phyloP scores from a whole-genome alignment of 2,329 filamentous ascomycete genomes.

The Fusarium nygamai region DNA sequence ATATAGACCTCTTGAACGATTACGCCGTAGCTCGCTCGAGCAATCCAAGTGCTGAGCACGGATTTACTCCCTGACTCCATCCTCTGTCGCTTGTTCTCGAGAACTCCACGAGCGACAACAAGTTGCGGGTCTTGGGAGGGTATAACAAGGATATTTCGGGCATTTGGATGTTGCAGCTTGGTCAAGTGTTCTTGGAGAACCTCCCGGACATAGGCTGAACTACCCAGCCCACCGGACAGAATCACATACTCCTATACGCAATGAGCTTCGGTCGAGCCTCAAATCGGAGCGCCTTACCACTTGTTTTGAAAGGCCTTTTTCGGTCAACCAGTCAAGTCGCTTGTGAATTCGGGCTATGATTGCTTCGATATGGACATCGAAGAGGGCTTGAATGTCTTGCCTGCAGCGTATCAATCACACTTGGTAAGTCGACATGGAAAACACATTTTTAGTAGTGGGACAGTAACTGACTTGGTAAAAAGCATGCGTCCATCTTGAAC shows the following conservation, averaged over 20 bases:
- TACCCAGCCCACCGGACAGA: constrained; percentile 57
- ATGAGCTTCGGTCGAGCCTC: neutral
- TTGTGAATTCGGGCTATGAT: constrained; percentile 53
- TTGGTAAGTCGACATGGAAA: neutral
- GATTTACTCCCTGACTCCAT: constrained; percentile 20
- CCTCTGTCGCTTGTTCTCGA: constrained; percentile 28
- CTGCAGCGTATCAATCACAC: constrained; percentile 36
- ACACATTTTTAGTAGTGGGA: neutral
- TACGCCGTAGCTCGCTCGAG: constrained; percentile 39
- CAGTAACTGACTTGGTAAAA: constrained; percentile 49
- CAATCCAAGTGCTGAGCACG: constrained; percentile 29
- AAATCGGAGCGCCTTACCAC: constrained; percentile 44
- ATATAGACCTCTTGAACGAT: constrained; percentile 32
- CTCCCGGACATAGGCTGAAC: constrained; percentile 58
- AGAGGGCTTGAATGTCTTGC: constrained; percentile 55
- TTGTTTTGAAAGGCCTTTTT: constrained; percentile 45
- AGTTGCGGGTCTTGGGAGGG: constrained; percentile 31
- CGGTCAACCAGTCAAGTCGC: constrained; percentile 53
- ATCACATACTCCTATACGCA: constrained; percentile 52
- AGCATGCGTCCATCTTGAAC: constrained; percentile 55
- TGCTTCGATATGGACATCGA: constrained; percentile 46
- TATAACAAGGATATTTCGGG: constrained; percentile 17
- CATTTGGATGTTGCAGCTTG: constrained; percentile 47
- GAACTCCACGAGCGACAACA: constrained; percentile 23
- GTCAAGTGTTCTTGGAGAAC: constrained; percentile 51